A percentile compares a stretch with the other conserved stretches of the same genome.
phyloP scores from a whole-genome alignment of 495 filamentous ascomycete species.

The Xylaria sp. region DNA sequence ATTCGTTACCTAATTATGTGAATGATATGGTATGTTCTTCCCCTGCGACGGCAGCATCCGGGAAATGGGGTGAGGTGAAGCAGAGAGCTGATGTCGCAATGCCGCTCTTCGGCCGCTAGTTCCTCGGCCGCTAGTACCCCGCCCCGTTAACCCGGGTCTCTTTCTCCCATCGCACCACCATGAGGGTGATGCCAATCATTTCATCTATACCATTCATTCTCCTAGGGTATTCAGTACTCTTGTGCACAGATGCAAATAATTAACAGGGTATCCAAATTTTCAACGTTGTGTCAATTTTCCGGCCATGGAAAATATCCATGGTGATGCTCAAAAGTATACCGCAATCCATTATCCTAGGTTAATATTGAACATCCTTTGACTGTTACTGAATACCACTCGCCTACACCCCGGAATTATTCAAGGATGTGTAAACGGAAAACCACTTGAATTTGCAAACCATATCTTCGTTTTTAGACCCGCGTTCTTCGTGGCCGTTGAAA shows the following conservation, averaged over 20 bases:
- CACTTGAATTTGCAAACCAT: background rate
- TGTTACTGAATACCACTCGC: background rate
- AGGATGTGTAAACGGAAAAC: too few species aligned
- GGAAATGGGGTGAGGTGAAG: conserved; percentile 32
- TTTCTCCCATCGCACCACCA: background rate
- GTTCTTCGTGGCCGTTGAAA: too few species aligned
- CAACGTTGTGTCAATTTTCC: background rate
- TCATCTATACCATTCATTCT: background rate
- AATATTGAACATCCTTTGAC: background rate
- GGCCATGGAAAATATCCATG: background rate
- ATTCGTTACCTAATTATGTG: background rate
- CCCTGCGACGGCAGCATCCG: background rate
- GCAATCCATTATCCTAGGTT: background rate
- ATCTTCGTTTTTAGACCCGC: background rate
- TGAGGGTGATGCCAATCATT: background rate
- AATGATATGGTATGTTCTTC: background rate
- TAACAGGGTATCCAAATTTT: background rate
- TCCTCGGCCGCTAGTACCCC: conserved; percentile 31
- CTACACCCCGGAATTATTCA: background rate
- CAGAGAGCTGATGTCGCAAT: conserved; percentile 41
- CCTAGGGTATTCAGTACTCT: background rate
- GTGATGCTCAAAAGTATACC: conserved; percentile 11
- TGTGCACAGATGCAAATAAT: background rate
- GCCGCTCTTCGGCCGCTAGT: conserved; percentile 35
- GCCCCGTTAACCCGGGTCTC: background rate